Base-by-base conservation (phyloP, 208 protist species). In the Acanthamoeba culbertsoni region DNA sequence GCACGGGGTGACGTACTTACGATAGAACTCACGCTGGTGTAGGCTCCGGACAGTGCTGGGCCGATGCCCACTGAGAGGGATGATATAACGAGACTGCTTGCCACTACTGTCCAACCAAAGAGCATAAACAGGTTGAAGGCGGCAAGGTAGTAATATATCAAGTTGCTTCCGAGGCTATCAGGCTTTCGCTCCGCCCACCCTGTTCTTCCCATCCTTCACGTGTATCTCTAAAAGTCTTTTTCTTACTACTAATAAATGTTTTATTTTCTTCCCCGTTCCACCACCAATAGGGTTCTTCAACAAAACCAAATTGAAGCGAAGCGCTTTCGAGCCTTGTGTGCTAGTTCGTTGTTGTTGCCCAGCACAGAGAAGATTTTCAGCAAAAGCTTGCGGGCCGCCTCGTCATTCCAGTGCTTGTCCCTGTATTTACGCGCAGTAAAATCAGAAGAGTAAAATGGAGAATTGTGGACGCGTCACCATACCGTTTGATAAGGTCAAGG, bases 341-440 rank as follows among this genome's bases (percentile, higher is more conserved):
- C 77, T 26, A 92, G 37, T 43, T 92, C 86, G 63, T 92, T 92
- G 33, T 92, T 40, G 45, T 82, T n/a, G 2, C 86, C 86, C 37
- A 92, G 37, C 20, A 43, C 86, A 28, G 86, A 53, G 35, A 92
- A 92, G 59, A 92, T 77, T 43, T 79, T 92, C 28, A 92, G 48
- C 86, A 92, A 37, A 10, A 92, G 86, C 62, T 92, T 71, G 28
- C 86, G 57, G 3, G 86, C 86, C 18, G 86, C 86, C 37, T 92
- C 86, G 20, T 92, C 86, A 33, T 92, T 92, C 86, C 86, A 92
- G 42, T 92, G 42, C 63, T 92, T 92, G 86, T 92, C 62, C 59
- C 86, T 90, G 35, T n/a, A 59, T 1, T 4, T 4, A 57, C 33
- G 31, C 42, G 53, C 48, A 55, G 5, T 4, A 48, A 88, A 7